phyloP scores from a whole-genome alignment of 805 yeast species.

The Saturnispora bothae region DNA sequence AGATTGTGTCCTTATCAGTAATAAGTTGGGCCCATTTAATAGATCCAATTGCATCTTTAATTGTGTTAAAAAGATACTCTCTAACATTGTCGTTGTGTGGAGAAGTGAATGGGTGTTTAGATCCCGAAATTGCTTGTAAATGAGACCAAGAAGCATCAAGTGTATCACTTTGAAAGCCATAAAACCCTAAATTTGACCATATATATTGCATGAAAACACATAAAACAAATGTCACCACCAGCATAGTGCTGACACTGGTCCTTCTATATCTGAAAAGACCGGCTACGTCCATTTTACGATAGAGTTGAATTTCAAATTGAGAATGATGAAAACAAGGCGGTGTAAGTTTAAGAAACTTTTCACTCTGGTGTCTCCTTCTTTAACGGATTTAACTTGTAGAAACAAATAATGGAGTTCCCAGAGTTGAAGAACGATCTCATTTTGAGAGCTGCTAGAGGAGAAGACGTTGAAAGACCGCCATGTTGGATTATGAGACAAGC shows the following conservation, averaged over 20 bases:
- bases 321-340: not conserved
- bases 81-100: slow-evolving; percentile 69
- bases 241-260: slow-evolving; percentile 52
- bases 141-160: slow-evolving; percentile 52
- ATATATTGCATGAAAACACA: slow-evolving; percentile 26
- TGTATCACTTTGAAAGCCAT: not conserved
- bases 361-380: not conserved
- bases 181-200: slow-evolving; percentile 25
- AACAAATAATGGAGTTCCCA: slow-evolving; percentile 55
- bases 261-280: slow-evolving; percentile 46
- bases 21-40: slow-evolving; percentile 5
- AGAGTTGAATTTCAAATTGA: too few relatives aligned
- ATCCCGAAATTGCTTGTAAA: slow-evolving; percentile 54
- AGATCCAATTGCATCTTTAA: not conserved
- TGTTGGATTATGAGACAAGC: slow-evolving; percentile 98
- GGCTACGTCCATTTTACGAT: not conserved
- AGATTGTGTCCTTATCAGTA: slow-evolving; percentile 10
- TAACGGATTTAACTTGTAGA: too few relatives aligned
- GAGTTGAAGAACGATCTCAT: slow-evolving; percentile 81
- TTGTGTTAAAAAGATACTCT: slow-evolving; percentile 38
- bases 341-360: not conserved
- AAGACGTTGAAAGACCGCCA: slow-evolving; percentile 91
- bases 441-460: slow-evolving; percentile 84
- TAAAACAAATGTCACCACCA: slow-evolving; percentile 35
- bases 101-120: slow-evolving; percentile 73